Percentiles rank a stretch among this genome's conserved stretches.
phyloP scores from a whole-genome alignment of 202 grass and related monocot species.

The Setaria italica region DNA sequence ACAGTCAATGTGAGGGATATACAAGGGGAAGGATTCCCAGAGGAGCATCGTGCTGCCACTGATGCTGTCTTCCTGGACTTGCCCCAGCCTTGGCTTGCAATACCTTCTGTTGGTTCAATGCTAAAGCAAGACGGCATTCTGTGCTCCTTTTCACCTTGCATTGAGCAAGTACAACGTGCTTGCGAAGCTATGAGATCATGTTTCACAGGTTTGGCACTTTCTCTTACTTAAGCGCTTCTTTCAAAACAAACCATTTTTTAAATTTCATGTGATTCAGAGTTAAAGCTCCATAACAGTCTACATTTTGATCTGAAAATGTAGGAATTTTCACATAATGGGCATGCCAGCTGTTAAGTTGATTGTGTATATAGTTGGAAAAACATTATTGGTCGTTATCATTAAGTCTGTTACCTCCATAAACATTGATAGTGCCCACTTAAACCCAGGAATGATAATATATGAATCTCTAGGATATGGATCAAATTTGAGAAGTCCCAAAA shows the following conservation, averaged over 20 bases:
- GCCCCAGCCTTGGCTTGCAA: slow-evolving; percentile 89
- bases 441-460: background rate
- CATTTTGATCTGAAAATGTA: background rate
- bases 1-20: slow-evolving; percentile 77
- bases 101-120: slow-evolving; percentile 67
- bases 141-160: slow-evolving; percentile 96
- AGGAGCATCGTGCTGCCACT: slow-evolving; percentile 55
- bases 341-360: background rate
- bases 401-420: background rate
- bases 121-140: slow-evolving; percentile 77
- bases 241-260: background rate
- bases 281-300: background rate
- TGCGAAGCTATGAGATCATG: slow-evolving; percentile 61
- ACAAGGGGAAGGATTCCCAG: slow-evolving; percentile 84
- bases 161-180: slow-evolving; percentile 88
- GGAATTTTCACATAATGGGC: background rate
- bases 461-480: background rate
- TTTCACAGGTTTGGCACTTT: slow-evolving; percentile 71
- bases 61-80: slow-evolving; percentile 92
- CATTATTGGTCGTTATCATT: background rate
- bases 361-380: background rate
- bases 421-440: background rate
- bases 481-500: background rate
- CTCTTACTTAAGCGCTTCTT: background rate
- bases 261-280: slow-evolving; percentile 17